Conservation (phyloP, 2,329 filamentous ascomycete species). For the Aspergillus arachidicola region DNA sequence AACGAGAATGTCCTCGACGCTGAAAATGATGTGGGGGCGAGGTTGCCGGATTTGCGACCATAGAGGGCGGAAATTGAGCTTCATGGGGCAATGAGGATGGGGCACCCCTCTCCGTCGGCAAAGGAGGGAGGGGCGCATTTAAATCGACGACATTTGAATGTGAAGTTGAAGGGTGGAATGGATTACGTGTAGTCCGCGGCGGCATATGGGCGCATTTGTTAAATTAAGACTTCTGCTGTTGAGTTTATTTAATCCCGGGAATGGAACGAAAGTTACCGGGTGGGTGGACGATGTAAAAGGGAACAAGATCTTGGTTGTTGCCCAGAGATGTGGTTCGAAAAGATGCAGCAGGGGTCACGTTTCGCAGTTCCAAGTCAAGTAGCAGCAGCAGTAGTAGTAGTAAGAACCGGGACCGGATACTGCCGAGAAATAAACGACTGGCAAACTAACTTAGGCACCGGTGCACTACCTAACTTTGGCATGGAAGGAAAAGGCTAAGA, state of each 20-base stretch:
- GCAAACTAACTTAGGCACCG: neutral
- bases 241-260: neutral
- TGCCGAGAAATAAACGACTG: conserved; percentile 8
- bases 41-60: conserved; percentile 22
- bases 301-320: neutral
- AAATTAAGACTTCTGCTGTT: conserved; percentile 1
- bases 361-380: neutral
- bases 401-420: conserved; percentile 4
- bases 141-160: conserved; percentile 23
- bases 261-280: neutral
- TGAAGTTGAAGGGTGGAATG: conserved; percentile 30
- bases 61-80: conserved; percentile 26
- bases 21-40: conserved; percentile 23
- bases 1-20: conserved; percentile 58
- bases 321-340: neutral
- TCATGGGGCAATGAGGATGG: conserved; percentile 27
- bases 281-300: neutral
- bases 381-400: neutral
- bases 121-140: conserved; percentile 20
- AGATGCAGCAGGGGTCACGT: neutral
- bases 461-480: conserved; percentile 1
- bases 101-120: conserved; percentile 22
- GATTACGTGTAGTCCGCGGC: conserved; percentile 36
- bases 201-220: conserved; percentile 41
- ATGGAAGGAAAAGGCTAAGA: neutral